Conservation (phyloP, 2,329 filamentous ascomycete genomes). For the Talaromyces amestolkiae region DNA sequence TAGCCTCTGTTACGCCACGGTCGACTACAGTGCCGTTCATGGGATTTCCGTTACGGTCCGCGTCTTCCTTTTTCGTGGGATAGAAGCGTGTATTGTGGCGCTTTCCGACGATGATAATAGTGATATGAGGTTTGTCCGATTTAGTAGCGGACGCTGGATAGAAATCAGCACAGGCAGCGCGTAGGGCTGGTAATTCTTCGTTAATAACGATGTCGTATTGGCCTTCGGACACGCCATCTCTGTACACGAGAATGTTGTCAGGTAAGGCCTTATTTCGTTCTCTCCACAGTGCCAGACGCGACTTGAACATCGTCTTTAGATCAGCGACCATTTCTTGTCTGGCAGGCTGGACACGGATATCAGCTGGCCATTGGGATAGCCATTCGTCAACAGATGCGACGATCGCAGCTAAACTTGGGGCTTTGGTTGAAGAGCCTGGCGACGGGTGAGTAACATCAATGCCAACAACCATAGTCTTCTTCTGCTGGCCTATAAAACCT, state of each 20-base stretch:
- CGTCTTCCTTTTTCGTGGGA: constrained; percentile 56
- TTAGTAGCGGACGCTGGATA: constrained; percentile 56
- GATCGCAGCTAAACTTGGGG: constrained; percentile 76
- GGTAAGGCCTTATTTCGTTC: constrained; percentile 60
- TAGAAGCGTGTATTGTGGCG: constrained; percentile 87
- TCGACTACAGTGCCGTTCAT: constrained; percentile 78
- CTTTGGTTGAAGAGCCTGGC: constrained; percentile 54
- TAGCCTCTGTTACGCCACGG: constrained; percentile 71
- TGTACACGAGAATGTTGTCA: constrained; percentile 75
- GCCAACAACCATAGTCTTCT: constrained; percentile 80
- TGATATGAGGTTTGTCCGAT: constrained; percentile 58
- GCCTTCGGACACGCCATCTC: constrained; percentile 85
- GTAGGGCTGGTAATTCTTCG: constrained; percentile 57
- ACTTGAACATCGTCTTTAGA: constrained; percentile 62
- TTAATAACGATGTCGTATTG: constrained; percentile 72
- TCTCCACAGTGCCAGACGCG: constrained; percentile 65
- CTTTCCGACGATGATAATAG: constrained; percentile 80
- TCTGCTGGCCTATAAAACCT: constrained; percentile 60
- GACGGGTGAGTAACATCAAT: constrained; percentile 90
- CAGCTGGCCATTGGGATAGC: constrained; percentile 75
- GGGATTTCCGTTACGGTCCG: constrained; percentile 63
- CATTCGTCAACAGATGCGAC: constrained; percentile 70
- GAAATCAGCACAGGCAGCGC: constrained; percentile 59
- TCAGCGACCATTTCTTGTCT: constrained; percentile 69
- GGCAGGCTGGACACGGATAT: constrained; percentile 64